These are phyloP conservation scores for Neurospora sp. DNA, from an alignment of 495 filamentous ascomycete genomes.

Conservation along the genomic window DNA sequence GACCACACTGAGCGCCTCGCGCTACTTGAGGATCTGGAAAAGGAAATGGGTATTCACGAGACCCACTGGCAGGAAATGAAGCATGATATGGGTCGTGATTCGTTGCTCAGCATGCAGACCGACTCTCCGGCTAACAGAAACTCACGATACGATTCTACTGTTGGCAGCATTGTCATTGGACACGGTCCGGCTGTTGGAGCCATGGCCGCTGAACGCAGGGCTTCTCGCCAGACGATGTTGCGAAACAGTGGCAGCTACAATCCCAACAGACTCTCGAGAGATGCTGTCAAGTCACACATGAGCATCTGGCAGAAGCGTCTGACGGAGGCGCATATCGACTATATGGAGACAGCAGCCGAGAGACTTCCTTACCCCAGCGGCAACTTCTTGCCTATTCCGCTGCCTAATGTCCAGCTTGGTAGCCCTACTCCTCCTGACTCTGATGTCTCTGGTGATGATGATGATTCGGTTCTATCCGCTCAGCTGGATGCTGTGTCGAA, in stretches of 20 bases:
- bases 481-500: conserved; percentile 16
- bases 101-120: conserved; percentile 34
- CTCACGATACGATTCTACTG: conserved; percentile 19
- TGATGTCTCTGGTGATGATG: conserved; percentile 24
- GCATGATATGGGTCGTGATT: conserved; percentile 36
- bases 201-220: conserved; percentile 25
- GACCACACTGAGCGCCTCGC: conserved; percentile 25
- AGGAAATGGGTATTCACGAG: conserved; percentile 42
- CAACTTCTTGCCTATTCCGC: conserved; percentile 31
- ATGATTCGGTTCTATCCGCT: conserved; percentile 11
- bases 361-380: conserved; percentile 25
- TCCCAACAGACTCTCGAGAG: conserved; percentile 7
- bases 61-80: conserved; percentile 41
- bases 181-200: conserved; percentile 12
- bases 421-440: conserved; percentile 43
- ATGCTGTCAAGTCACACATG: conserved; percentile 5
- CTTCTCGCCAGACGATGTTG: conserved; percentile 21
- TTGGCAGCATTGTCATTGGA: conserved; percentile 2
- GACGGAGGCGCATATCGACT: conserved; percentile 34
- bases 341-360: conserved; percentile 29
- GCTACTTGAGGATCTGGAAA: conserved; percentile 41
- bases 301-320: conserved; percentile 23
- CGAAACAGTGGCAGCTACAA: conserved; percentile 19
- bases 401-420: conserved; percentile 26
- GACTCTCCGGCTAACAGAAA: conserved; percentile 10